Evolutionary conservation across 139 green algal genomes (phyloP), one percentile per base, ranked within the genome.

Genomic region (Astrephomene gubernaculifera): DNA sequence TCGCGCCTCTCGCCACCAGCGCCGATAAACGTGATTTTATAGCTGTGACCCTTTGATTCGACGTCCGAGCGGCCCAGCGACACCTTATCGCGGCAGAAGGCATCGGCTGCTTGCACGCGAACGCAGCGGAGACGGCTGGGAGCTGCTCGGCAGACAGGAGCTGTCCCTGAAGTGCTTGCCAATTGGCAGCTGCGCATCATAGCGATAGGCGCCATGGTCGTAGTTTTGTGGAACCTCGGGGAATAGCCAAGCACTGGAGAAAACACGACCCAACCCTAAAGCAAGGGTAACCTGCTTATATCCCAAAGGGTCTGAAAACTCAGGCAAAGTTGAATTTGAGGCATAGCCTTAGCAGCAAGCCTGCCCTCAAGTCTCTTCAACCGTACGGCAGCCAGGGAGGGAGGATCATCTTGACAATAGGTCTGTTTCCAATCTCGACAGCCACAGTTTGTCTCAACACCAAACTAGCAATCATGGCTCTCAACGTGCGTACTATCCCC

Each of bases 1-100:
- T 85, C 64, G 9, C 91, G 83, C 41, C 73, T 69, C 39, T 94
- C 82, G 2, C 94, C 94, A 21, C 87, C 89, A 17, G 87, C 87
- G 1, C 90, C 95, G 9, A 96, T 43, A 44, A 98, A 97, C 1
- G 88, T 92, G 5, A 97, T 29, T 24, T 91, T 96, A 64, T 87
- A 94, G 35, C 1, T 69, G 27, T 45, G 24, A 79, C 78, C 92
- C 83, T 86, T 60, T 17, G 67, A 91, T 83, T 81, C 35, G 33
- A 90, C 54, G 14, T 44, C 31, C 22, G 86, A 53, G 36, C 90
- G 89, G 0, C 72, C 79, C 19, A 69, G 38, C 29, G 82, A 88
- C 2, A 98, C 91, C 79, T 93, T 93, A 72, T 98, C 93, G 61
- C 93, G 91, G 88, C 94, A 97, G 63, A 95, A 94, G 10, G 82